Base-by-base conservation (phyloP, 2,329 filamentous ascomycete genomes). In the Aspergillus piperis region DNA sequence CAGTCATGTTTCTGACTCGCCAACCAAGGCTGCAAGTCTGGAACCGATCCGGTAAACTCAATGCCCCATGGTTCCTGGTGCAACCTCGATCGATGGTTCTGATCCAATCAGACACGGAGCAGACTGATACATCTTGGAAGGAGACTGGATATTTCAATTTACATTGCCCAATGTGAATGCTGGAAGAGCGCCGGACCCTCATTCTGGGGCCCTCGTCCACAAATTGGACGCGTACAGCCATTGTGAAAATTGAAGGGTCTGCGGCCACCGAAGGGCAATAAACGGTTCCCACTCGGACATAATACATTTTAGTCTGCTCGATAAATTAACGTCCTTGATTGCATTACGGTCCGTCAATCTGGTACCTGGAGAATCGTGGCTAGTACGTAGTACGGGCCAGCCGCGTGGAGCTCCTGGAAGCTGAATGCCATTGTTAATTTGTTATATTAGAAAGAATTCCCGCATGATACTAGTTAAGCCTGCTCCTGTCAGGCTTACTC, bases 11-110 rank as follows among this genome's bases (percentile, higher is more conserved):
- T 38, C 52, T 39, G 36, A 23, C 36, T 57, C 17, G 21, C 17
- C 47, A 13, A 44, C n/a, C 42, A 52, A 41, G 58, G 25, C 52
- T 25, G n/a, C 42, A 56, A 49, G 58, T 23, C 58, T 36, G 52
- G 58, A 36, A 49, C 44, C 27, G 53, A 55, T 25, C 32, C 44
- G 48, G 32, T 19, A 52, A 48, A 25, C 17, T 30, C 30, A 48
- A 41, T 44, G 36, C 47, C 36, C 58, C 53, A 60, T 59, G 38
- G 57, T 59, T 59, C 49, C 49, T 55, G 38, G 32, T 41, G 25
- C 36, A 41, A 32, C 38, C 39, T 17, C 8, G 27, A 55, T 32
- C 38, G 39, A 47, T 47, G 17, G 25, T 17, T 41, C 17, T 53
- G 51, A 13, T 53, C 39, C 53, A 47, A 55, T 55, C 53, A 39